phyloP scores from a whole-genome alignment of 495 filamentous ascomycete species.

The Friedmanniomyces endolithicus region DNA sequence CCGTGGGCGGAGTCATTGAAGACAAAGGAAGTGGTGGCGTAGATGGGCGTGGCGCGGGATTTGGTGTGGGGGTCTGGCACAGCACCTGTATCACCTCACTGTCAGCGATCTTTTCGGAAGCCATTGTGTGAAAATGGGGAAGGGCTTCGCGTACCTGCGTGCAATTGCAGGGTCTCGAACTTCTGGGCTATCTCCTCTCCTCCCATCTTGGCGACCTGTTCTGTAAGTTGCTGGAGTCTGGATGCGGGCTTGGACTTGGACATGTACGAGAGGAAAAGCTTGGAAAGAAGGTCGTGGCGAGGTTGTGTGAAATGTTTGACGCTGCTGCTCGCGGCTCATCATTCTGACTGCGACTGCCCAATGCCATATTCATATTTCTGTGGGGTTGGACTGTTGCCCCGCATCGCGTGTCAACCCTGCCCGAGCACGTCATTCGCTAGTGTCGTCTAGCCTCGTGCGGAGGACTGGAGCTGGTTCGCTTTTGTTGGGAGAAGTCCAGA shows the following conservation, averaged over 20 bases:
- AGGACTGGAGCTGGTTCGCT: no score
- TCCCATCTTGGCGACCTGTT: conserved; percentile 23
- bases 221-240: conserved; percentile 19
- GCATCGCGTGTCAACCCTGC: not conserved
- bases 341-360: not conserved
- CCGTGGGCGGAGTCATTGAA: conserved; percentile 98
- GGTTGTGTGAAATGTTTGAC: no score
- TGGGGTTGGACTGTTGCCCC: not conserved
- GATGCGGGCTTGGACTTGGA: conserved; percentile 5
- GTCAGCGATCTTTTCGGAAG: not conserved
- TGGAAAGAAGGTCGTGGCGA: not conserved
- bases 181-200: conserved; percentile 14
- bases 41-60: conserved; percentile 87
- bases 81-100: conserved; percentile 33
- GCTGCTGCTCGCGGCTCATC: no score
- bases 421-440: not conserved
- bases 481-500: no score
- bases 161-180: conserved; percentile 94
- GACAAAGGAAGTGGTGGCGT: conserved; percentile 78
- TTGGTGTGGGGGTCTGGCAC: conserved; percentile 78
- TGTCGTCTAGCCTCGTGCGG: no score
- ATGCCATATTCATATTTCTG: not conserved
- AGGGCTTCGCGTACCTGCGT: conserved; percentile 60
- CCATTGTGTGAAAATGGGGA: not conserved
- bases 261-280: conserved; percentile 1